These are phyloP conservation scores for Rhizopus microsporus DNA, from an alignment of 371 early-diverging fungal species.

Conservation along the genomic window DNA sequence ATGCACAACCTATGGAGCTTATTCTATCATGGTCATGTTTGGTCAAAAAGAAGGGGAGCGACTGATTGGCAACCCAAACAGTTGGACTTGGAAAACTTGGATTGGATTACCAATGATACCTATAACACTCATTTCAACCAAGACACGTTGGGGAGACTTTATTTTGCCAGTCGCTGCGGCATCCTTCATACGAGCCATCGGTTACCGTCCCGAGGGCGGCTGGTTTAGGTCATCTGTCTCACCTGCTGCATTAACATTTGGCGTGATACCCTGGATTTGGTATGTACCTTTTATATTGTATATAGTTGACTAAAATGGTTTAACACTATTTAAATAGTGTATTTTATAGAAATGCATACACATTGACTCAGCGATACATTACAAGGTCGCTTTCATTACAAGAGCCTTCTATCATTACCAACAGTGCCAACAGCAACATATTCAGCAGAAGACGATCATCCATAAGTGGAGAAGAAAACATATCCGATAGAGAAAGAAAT, in stretches of 20 bases:
- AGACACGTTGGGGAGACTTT: constrained; percentile 50
- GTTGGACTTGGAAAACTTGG: constrained; percentile 72
- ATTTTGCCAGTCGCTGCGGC: constrained; percentile 39
- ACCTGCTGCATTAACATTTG: constrained; percentile 51
- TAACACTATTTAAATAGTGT: constrained; percentile 10
- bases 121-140: constrained; percentile 57
- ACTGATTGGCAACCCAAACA: constrained; percentile 58
- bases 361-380: constrained; percentile 9
- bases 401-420: constrained; percentile 6
- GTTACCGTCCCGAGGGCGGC: constrained; percentile 13
- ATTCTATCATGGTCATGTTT: constrained; percentile 67
- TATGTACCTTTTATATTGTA: constrained; percentile 4
- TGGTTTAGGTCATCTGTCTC: constrained; percentile 56
- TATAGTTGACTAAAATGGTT: too few species aligned
- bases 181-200: constrained; percentile 29
- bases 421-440: constrained; percentile 1
- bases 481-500: constrained; percentile 25
- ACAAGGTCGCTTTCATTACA: constrained; percentile 18
- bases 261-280: constrained; percentile 62
- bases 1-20: constrained; percentile 69
- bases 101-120: constrained; percentile 70
- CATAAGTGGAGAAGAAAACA: background rate
- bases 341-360: constrained; percentile 22
- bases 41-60: constrained; percentile 67
- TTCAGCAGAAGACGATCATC: constrained; percentile 1